Base-by-base conservation (phyloP, 169 alveolate genomes). In the Cryptosporidium xiaoi region DNA sequence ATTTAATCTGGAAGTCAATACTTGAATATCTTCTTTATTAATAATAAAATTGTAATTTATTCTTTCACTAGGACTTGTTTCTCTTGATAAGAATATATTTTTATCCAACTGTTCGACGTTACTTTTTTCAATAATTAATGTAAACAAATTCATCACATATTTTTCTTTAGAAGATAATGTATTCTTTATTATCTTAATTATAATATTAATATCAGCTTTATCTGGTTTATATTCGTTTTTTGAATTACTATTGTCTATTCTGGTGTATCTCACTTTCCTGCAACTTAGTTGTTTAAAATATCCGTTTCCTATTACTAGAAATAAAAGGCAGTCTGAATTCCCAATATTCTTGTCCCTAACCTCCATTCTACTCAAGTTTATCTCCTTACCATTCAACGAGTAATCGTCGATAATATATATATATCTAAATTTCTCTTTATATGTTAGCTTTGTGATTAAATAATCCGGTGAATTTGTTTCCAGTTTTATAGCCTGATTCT, bases 21-120 rank as follows among this genome's bases (percentile, higher is more conserved):
- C 36, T 55, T 66, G 27, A 40, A 40, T 40, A n/a, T 51, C 40
- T 29, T 56, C 29, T 56, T 56, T 69, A 58, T 69, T 69, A 34
- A 69, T 53, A 51, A 69, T 69, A 56, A 69, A 69, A 69, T 69
- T 69, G 44, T 69, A 69, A 69, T 69, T 69, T 50, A 69, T 66
- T 69, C 83, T 69, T 46, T 69, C 83, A 53, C 31, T 69, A 20
- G 83, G 83, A n/a, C 46, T 69, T 69, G 16, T 69, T 5, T 69
- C 67, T 29, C 51, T 36, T 56, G 55, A 18, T 24, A 15, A n/a
- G 44, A 34, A 69, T 51, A 69, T 51, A 15, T 51, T 48, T 13
- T 69, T 69, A 18, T 69, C 83, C 18, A 51, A 53, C 12, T n/a
- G 29, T 18, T 69, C 83, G n/a, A 56, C 66, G 2, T 69, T 40